Evolutionary conservation across 116 monocot species (phyloP), one percentile per base, ranked within the genome.

Genomic region (Zostera marina): DNA sequence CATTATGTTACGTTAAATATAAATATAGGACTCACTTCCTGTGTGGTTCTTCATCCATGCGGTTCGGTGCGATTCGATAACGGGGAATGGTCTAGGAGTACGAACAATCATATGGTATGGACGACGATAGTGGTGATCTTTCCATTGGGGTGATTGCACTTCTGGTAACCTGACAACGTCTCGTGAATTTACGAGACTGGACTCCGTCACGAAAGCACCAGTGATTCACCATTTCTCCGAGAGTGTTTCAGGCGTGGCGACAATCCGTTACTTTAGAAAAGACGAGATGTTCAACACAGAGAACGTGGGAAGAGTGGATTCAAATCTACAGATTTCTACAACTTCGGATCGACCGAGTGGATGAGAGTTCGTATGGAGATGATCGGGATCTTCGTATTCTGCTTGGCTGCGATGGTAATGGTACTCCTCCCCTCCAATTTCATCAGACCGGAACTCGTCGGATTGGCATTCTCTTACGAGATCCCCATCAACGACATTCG

Each of bases 191-290:
- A 98, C 98, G 41, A 80, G 98, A 22, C 87, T 98, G 52, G 98
- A 98, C 39, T 90, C 98, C 0, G 86, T 98, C 38, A 98, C 98
- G 16, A 98, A 91, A 70, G 96, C 96, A 22, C 96, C 96, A 3
- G 90, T 98, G 24, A 98, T 98, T 72, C 96, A 98, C 76, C 90
- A 98, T 62, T 98, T 98, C 70, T 90, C 90, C 17, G 96, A 98
- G 70, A 86, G 86, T 14, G 75, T 98, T 72, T 64, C 72, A 43
- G 96, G 96, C 52, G 89, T 86, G n/a, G 72, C 74, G 41, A 86
- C 85, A 1, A 83, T 98, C 20, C 75, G 90, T 25, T 90, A 86
- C 63, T 98, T 98, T 67, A 66, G 68, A 48, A 90, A 86, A 70
- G 76, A 77, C 72, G 70, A 70, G 45, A 76, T 67, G 44, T 98